Percentiles rank a stretch among this genome's conserved stretches.
These are phyloP conservation scores for Pleurotus tuoliensis DNA, from an alignment of 768 basidiomycete species.

Conservation along the genomic window DNA sequence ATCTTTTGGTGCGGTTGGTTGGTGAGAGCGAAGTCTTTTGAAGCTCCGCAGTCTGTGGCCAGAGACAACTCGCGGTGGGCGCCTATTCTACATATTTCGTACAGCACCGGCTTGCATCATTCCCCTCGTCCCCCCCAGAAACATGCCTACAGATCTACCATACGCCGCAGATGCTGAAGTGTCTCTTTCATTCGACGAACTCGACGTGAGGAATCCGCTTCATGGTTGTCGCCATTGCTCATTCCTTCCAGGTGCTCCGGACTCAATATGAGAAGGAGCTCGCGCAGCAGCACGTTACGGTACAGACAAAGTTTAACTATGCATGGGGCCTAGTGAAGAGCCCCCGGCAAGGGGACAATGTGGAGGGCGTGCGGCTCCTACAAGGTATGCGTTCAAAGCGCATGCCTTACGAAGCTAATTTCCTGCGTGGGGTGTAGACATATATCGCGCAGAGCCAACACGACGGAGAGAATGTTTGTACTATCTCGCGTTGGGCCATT, in stretches of 20 bases:
- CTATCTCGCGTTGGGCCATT: constrained; percentile 93
- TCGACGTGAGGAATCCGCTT: constrained; percentile 53
- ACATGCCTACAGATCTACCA: constrained; percentile 80
- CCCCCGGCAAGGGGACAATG: constrained; percentile 78
- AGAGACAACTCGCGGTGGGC: background rate
- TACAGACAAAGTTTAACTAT: constrained; percentile 97
- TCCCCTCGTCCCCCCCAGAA: constrained; percentile 9
- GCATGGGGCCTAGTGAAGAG: constrained; percentile 97
- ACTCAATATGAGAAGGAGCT: constrained; percentile 88
- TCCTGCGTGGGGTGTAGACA: constrained; percentile 47
- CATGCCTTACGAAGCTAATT: background rate
- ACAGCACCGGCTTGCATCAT: constrained; percentile 8
- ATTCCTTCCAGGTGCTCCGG: constrained; percentile 62
- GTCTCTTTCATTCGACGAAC: constrained; percentile 84
- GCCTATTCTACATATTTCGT: constrained; percentile 2
- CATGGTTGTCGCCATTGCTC: background rate
- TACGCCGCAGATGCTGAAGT: constrained; percentile 95
- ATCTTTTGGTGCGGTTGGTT: constrained; percentile 11
- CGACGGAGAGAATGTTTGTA: constrained; percentile 94
- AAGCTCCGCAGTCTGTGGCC: constrained; percentile 29
- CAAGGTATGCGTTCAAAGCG: constrained; percentile 49
- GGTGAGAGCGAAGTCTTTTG: constrained; percentile 21
- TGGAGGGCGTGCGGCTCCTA: constrained; percentile 85
- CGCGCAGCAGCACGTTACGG: constrained; percentile 77
- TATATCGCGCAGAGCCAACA: constrained; percentile 84